These are phyloP conservation scores for Hypoxylon sp. DNA, from an alignment of 2,329 filamentous ascomycete species.

Conservation along the genomic window DNA sequence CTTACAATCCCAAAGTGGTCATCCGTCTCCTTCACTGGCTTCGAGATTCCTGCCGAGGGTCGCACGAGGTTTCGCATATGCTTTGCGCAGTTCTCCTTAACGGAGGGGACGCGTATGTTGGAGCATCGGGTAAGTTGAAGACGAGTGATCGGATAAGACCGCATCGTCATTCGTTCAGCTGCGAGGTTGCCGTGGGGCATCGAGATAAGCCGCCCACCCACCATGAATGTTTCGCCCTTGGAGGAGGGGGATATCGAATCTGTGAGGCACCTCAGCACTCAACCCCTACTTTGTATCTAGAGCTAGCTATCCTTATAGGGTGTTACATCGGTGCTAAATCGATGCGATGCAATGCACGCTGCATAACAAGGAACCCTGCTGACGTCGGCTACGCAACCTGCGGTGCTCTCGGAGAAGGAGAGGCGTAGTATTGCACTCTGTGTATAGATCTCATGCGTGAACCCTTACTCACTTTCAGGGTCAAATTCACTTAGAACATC, in stretches of 20 bases:
- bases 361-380: constrained; percentile 6
- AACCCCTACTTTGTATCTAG: no score
- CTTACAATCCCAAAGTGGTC: not conserved
- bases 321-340: not conserved
- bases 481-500: no score
- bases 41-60: not conserved
- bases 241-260: constrained; percentile 6
- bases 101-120: not conserved
- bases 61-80: not conserved
- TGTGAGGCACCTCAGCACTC: no score
- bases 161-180: constrained; percentile 12
- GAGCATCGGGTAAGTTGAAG: constrained; percentile 11
- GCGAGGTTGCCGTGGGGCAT: not conserved
- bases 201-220: constrained; percentile 7
- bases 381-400: not conserved
- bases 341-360: constrained; percentile 24
- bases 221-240: constrained; percentile 10
- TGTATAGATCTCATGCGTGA: not conserved
- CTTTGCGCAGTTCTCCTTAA: not conserved
- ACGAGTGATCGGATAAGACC: constrained; percentile 17
- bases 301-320: not conserved
- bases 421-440: not conserved
- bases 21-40: not conserved
- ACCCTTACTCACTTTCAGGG: no score
- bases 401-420: not conserved